Evolutionary conservation across 768 basidiomycete genomes (phyloP).

Genomic region (Leccinum disarticulatum): DNA sequence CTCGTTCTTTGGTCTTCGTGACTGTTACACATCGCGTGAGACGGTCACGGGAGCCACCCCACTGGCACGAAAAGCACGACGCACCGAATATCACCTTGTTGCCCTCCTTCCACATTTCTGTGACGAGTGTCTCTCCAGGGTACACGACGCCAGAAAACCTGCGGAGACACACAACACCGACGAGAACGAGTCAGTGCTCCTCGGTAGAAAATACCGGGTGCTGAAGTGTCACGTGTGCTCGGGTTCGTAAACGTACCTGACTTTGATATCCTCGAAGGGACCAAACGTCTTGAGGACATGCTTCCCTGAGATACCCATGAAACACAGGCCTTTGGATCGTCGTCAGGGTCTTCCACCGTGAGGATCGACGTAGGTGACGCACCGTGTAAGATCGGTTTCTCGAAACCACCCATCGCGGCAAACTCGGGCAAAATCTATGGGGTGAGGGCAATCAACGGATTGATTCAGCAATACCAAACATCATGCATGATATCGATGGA

Average conservation of each 20-base stretch:
- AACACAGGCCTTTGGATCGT: slow-evolving; percentile 64
- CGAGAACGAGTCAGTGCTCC: slow-evolving; percentile 1
- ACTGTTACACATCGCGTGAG: slow-evolving; percentile 40
- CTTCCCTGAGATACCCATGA: slow-evolving; percentile 90
- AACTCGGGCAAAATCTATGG: slow-evolving; percentile 86
- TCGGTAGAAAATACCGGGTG: background rate
- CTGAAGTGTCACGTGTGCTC: background rate
- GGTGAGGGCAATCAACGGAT: slow-evolving; percentile 3
- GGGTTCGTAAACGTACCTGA: slow-evolving; percentile 52
- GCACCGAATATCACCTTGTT: slow-evolving; percentile 87
- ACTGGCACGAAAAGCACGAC: slow-evolving; percentile 33
- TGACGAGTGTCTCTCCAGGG: slow-evolving; percentile 93
- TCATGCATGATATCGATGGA: background rate
- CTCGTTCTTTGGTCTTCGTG: slow-evolving; percentile 86
- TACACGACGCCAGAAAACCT: slow-evolving; percentile 91
- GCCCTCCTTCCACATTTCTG: slow-evolving; percentile 98
- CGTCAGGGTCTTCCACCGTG: background rate
- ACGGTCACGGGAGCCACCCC: slow-evolving; percentile 2
- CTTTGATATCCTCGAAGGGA: slow-evolving; percentile 89
- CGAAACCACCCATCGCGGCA: slow-evolving; percentile 92
- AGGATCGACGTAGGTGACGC: background rate
- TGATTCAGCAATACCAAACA: background rate
- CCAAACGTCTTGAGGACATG: slow-evolving; percentile 90
- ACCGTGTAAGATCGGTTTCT: slow-evolving; percentile 84
- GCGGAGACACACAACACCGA: background rate